Conservation (phyloP, 163 green algal genomes). For the Chlorella variabilis region DNA sequence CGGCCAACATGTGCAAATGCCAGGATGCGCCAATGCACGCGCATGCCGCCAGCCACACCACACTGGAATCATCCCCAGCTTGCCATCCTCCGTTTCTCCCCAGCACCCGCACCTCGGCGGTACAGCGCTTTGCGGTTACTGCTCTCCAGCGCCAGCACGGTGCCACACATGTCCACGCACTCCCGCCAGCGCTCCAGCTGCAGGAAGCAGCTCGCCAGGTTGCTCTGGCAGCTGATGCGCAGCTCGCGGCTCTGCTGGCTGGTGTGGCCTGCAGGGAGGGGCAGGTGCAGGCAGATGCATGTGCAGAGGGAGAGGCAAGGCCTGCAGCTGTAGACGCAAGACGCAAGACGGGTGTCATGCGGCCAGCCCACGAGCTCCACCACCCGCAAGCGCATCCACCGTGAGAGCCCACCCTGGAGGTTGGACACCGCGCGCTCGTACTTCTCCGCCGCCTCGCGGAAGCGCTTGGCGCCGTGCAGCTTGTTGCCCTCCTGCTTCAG, state of each 20-base stretch:
- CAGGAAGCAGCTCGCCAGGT: constrained; percentile 87
- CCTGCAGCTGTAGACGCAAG: too few relatives aligned
- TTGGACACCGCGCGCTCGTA: constrained; percentile 38
- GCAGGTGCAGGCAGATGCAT: neutral
- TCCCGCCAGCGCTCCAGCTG: constrained; percentile 69
- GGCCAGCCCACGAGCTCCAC: neutral
- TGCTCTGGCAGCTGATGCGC: constrained; percentile 76
- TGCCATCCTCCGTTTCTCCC: too few relatives aligned
- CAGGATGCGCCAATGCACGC: too few relatives aligned
- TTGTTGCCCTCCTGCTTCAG: constrained; percentile 52
- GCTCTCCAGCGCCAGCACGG: constrained; percentile 70
- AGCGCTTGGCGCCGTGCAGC: constrained; percentile 29
- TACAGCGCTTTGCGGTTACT: constrained; percentile 92
- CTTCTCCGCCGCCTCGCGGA: constrained; percentile 38
- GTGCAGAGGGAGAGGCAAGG: neutral
- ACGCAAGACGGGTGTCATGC: too few relatives aligned
- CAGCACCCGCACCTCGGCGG: constrained; percentile 56
- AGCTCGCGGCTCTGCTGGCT: constrained; percentile 56
- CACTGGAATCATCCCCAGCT: too few relatives aligned
- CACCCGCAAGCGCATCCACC: too few relatives aligned
- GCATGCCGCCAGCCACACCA: too few relatives aligned
- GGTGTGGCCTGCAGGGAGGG: constrained; percentile 39
- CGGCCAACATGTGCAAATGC: too few relatives aligned
- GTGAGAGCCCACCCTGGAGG: neutral
- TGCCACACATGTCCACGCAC: constrained; percentile 67